phyloP scores from a whole-genome alignment of 2,329 filamentous ascomycete species.

The Calonectria crousiana region DNA sequence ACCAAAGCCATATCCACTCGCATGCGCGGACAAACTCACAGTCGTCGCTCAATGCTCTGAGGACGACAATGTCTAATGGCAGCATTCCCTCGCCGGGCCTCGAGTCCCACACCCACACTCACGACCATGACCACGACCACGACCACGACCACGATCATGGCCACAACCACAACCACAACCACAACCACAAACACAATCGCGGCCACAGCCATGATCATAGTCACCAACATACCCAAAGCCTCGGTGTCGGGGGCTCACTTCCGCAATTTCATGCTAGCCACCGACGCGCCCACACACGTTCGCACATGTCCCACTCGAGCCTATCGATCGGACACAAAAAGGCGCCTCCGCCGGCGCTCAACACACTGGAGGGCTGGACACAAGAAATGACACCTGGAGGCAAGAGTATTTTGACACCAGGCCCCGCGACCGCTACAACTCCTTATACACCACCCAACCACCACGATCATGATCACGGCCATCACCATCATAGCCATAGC shows the following conservation, averaged over 20 bases:
- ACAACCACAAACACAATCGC: slow-evolving; percentile 48
- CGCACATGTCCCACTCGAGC: slow-evolving; percentile 48
- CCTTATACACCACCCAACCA: slow-evolving; percentile 48
- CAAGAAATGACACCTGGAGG: slow-evolving; percentile 56
- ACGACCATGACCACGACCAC: slow-evolving; percentile 46
- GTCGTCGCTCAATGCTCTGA: slow-evolving; percentile 55
- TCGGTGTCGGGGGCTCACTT: slow-evolving; percentile 19
- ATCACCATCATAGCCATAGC: slow-evolving; percentile 43
- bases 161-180: slow-evolving; percentile 43
- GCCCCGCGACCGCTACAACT: slow-evolving; percentile 42
- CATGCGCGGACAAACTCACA: slow-evolving; percentile 55
- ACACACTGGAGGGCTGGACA: slow-evolving; percentile 55
- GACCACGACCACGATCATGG: slow-evolving; percentile 43
- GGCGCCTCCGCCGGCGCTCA: slow-evolving; percentile 47
- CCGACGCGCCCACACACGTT: slow-evolving; percentile 45
- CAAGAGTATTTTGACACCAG: slow-evolving; percentile 53
- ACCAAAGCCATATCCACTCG: slow-evolving; percentile 57
- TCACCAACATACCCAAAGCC: slow-evolving; percentile 42
- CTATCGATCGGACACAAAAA: slow-evolving; percentile 47
- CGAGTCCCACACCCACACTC: slow-evolving; percentile 44
- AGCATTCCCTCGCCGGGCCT: slow-evolving; percentile 49
- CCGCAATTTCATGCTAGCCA: slow-evolving; percentile 31
- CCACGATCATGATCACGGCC: slow-evolving; percentile 43
- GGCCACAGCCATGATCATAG: slow-evolving; percentile 45
- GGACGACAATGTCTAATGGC: slow-evolving; percentile 50